These are phyloP conservation scores for Huiozyma sinensis DNA, from an alignment of 805 yeast genomes.

Conservation along the genomic window DNA sequence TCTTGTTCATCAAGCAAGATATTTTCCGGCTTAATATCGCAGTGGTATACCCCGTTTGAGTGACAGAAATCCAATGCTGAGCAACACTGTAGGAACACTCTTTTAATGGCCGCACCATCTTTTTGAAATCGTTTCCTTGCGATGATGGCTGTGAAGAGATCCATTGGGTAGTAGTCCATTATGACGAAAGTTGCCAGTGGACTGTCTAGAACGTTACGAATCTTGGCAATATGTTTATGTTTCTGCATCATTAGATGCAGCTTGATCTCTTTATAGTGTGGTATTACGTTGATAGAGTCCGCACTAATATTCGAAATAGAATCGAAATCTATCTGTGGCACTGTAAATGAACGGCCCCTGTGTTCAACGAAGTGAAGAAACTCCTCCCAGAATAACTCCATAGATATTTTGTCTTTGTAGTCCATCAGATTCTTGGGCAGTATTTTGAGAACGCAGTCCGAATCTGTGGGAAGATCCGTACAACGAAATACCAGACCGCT, in stretches of 20 bases:
- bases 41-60: constrained; percentile 73
- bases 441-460: constrained; percentile 60
- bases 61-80: constrained; percentile 81
- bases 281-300: constrained; percentile 27
- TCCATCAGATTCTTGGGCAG: constrained; percentile 33
- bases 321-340: constrained; percentile 24
- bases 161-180: constrained; percentile 85
- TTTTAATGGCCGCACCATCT: constrained; percentile 41
- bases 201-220: constrained; percentile 61
- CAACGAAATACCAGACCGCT: constrained; percentile 75
- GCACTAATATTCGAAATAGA: constrained; percentile 25
- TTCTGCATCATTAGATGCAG: constrained; percentile 65
- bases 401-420: not conserved
- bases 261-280: constrained; percentile 51
- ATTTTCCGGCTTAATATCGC: constrained; percentile 95
- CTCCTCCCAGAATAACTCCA: constrained; percentile 2
- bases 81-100: constrained; percentile 63
- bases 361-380: constrained; percentile 17
- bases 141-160: constrained; percentile 76
- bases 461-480: constrained; percentile 39
- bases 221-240: constrained; percentile 69
- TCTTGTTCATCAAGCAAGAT: constrained; percentile 55
- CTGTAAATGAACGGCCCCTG: constrained; percentile 15
- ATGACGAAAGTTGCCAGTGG: constrained; percentile 53
- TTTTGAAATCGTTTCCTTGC: constrained; percentile 52